Conservation (phyloP, 345 rosid genomes). For the Salix caprea region DNA sequence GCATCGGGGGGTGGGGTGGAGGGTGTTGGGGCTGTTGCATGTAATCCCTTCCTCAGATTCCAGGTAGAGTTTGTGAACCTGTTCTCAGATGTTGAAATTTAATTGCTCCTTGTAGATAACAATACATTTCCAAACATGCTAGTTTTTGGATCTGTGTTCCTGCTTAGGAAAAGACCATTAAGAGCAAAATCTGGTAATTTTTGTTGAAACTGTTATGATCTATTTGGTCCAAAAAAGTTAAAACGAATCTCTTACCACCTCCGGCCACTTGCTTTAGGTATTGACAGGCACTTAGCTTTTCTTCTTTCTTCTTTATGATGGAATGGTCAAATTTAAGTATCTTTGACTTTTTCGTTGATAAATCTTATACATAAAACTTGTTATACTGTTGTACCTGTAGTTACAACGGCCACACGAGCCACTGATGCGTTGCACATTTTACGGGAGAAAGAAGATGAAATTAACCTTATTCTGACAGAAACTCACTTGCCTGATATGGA, state of each 20-base stretch:
- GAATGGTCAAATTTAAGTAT: neutral
- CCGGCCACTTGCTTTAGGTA: neutral
- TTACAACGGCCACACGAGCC: constrained; percentile 37
- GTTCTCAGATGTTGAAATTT: neutral
- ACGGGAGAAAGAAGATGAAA: constrained; percentile 19
- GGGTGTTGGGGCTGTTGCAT: neutral
- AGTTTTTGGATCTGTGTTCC: neutral
- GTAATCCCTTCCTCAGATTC: neutral
- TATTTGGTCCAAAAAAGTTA: neutral
- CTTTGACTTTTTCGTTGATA: neutral
- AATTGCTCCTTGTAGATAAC: neutral
- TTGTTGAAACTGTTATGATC: neutral
- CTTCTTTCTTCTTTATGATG: neutral
- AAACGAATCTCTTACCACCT: neutral
- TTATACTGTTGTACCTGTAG: constrained; percentile 22
- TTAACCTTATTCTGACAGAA: constrained; percentile 49
- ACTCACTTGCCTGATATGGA: constrained; percentile 42
- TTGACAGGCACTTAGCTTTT: neutral
- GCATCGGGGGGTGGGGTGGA: neutral
- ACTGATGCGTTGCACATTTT: constrained; percentile 35
- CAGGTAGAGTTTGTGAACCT: neutral
- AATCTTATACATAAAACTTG: neutral
- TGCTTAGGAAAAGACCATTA: neutral
- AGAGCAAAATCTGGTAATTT: neutral
- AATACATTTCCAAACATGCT: neutral